Evolutionary conservation across 768 basidiomycete species (phyloP), one percentile per base, ranked within the genome.

Genomic region (Lepiota venenata): DNA sequence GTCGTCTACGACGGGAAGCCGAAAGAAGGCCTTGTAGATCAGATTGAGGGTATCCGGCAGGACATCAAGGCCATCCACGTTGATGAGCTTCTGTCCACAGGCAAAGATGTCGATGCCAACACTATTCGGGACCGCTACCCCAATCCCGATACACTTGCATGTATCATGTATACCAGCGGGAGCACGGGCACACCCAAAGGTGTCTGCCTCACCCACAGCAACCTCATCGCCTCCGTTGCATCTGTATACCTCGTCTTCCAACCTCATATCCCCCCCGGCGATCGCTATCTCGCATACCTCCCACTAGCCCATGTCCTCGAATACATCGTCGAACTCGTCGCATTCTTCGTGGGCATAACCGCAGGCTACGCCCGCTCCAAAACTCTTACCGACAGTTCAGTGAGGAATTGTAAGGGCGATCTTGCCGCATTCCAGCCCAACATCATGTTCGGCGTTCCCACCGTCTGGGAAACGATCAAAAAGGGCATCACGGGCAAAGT

Each of bases 301-400:
- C 91, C 91, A 1, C 82, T 93, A 39, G 90, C 90, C 2, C 91
- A 96, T 64, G 91, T 94, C 61, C 77, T 96, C 58, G 93, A 95
- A 72, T 93, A 88, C 64, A 81, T 91, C 55, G 89, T 94, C 61
- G 93, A 96, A 73, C 72, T 87, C 21, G 72, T 71, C 48, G 76
- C 89, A 52, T 72, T 84, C 58, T 83, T 81, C 60, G 70, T 80
- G n/a, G 88, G 91, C 55, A 71, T 91, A 65, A 82, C 81, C 36
- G 78, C 80, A 44, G 93, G 92, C 1, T 96, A 87, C 56, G 93
- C 88, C 1, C 80, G 84, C 22, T 80, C 91, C 61, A 94, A 93
- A 80, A 96, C 93, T 8, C 75, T 96, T 53, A 93, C 91, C 6
- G 92, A 95, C 63, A 77, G 81, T 2, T 88, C 83, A 22, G 88